Evolutionary conservation across 2,329 filamentous ascomycete genomes (phyloP).

Genomic region (Nigrograna mackinnonii): DNA sequence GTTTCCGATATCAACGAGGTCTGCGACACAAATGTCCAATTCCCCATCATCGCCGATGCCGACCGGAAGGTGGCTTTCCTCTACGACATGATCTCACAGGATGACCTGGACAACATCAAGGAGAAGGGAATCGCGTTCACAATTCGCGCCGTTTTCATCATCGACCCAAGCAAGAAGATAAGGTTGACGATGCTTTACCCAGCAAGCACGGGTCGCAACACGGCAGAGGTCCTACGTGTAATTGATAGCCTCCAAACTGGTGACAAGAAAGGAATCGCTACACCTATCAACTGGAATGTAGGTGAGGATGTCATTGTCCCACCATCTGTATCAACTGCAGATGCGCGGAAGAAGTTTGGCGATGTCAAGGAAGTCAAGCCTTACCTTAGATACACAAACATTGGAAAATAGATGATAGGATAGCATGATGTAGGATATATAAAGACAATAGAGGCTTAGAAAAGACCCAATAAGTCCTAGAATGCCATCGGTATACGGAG

Average conservation of each 20-base stretch:
- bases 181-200: conserved; percentile 92
- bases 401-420: too few relatives aligned
- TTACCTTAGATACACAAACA: conserved; percentile 72
- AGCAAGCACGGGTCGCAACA: conserved; percentile 76
- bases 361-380: conserved; percentile 66
- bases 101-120: conserved; percentile 58
- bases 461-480: too few relatives aligned
- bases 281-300: conserved; percentile 86
- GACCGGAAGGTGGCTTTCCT: conserved; percentile 52
- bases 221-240: conserved; percentile 60
- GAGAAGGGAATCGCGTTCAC: conserved; percentile 76
- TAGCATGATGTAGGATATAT: too few relatives aligned
- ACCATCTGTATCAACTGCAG: conserved; percentile 77
- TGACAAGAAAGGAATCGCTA: conserved; percentile 86
- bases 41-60: conserved; percentile 55
- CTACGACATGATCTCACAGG: conserved; percentile 57
- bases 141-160: conserved; percentile 92
- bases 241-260: conserved; percentile 65
- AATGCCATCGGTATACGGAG: too few relatives aligned
- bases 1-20: conserved; percentile 72
- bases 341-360: conserved; percentile 87
- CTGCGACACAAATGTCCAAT: conserved; percentile 47
- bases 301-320: conserved; percentile 94
- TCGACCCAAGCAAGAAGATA: conserved; percentile 92
- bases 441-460: too few relatives aligned